Conservation (phyloP, 306 rosid species). For the Aeschynomene evenia region DNA sequence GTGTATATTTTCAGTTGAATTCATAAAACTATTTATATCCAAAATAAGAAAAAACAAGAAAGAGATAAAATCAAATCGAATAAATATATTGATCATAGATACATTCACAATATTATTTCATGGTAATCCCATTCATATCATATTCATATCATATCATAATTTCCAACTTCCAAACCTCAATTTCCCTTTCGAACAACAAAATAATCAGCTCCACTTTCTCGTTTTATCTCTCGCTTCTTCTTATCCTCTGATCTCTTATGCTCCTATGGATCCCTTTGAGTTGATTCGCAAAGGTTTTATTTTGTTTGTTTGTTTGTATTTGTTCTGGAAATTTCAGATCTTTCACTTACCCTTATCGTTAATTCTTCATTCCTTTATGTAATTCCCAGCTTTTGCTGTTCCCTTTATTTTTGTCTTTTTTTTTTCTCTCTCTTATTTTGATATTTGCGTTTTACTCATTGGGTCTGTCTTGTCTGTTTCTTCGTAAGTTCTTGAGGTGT, state of each 20-base stretch:
- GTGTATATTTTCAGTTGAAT: no score
- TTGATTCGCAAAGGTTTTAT: conserved; percentile 66
- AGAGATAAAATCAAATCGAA: no score
- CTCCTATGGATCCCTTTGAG: conserved; percentile 63
- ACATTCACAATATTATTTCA: no score
- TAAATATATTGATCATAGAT: no score
- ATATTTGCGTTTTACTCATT: background rate
- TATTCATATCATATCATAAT: no score
- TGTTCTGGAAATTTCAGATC: conserved; percentile 30
- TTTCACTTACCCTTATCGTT: conserved; percentile 12
- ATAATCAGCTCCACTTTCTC: conserved; percentile 10
- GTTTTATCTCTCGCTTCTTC: background rate
- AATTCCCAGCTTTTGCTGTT: background rate
- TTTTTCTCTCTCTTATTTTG: background rate
- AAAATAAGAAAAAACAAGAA: no score
- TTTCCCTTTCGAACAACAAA: background rate
- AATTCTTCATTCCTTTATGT: background rate
- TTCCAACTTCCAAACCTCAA: conserved; percentile 21
- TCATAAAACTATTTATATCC: no score
- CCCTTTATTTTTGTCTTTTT: background rate
- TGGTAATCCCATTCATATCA: conserved; percentile 11
- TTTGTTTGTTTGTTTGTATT: no score
- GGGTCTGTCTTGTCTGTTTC: background rate
- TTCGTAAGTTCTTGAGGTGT: background rate
- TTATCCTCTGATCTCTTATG: conserved; percentile 20